Base-by-base conservation (phyloP, 2,329 filamentous ascomycete species). In the Aspergillus neoniger region DNA sequence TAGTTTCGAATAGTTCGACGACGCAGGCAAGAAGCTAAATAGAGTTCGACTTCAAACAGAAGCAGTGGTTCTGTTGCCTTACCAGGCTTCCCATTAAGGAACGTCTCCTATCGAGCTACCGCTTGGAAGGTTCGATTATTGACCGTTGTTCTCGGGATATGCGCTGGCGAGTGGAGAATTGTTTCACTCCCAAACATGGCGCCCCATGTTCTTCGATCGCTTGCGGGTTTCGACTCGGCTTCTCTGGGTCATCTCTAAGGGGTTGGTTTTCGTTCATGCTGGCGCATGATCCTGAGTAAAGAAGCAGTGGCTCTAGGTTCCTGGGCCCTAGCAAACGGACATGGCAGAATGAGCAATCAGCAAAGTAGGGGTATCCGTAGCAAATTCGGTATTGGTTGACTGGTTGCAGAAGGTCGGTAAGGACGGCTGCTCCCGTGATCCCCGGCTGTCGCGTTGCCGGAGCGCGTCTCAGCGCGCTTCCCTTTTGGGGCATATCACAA, bases 111-210 rank as follows among this genome's bases (percentile, higher is more conserved):
- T 30, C 47, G 47, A 28, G 47, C 25, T 50, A n/a, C 25, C 28
- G 12, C 9, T 32, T 12, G 9, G 25, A 50, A 36, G 32, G 23
- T 50, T 59, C 51, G 36, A 59, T 55, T 53, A 52, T 60, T 57
- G 36, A 53, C 39, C 41, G 30, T 38, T 32, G n/a, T 49, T n/a
- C 28, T 43, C 25, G 41, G 50, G 23, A 32, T 28, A 19, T 36
- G 48, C 38, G n/a, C 41, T 25, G 59, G 23, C 12, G 36, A 57
- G 59, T 58, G 59, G 59, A 28, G 59, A 28, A 39, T 54, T 61
- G 59, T 61, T 41, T 61, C 59, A 61, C 49, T 61, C 38, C 55
- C 43, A 61, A 61, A 61, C 59, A 57, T 49, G 55, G 53, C 30
- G n/a, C 48, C 50, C 39, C 39, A 47, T 54, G 23, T 43, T 47